These are phyloP conservation scores for Tuber calosporum DNA, from an alignment of 495 filamentous ascomycete genomes.

Conservation along the genomic window DNA sequence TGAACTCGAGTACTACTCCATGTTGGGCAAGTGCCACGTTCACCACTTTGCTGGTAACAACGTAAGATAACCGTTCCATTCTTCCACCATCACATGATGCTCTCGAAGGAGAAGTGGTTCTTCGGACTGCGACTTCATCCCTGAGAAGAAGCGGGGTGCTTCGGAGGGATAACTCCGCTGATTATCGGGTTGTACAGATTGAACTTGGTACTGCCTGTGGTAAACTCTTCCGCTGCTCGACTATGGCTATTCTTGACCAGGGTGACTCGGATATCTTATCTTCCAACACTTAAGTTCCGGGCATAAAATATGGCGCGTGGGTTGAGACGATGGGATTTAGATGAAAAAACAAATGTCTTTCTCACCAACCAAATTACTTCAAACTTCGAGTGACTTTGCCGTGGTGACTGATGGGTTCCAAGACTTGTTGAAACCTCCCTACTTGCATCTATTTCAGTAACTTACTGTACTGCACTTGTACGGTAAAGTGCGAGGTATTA, in stretches of 20 bases:
- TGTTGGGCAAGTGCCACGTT: slow-evolving; percentile 86
- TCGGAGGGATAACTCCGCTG: slow-evolving; percentile 63
- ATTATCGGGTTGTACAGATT: slow-evolving; percentile 54
- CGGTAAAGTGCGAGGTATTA: not conserved
- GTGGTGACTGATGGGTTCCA: not conserved
- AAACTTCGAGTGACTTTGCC: not conserved
- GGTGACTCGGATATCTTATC: slow-evolving; percentile 94
- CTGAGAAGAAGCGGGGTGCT: slow-evolving; percentile 70
- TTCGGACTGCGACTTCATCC: slow-evolving; percentile 44
- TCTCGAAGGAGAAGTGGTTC: slow-evolving; percentile 36
- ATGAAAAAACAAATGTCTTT: not conserved
- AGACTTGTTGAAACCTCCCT: not conserved
- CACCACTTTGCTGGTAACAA: slow-evolving; percentile 97
- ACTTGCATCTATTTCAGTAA: not conserved
- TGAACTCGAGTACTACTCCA: slow-evolving; percentile 89
- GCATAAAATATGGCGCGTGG: not conserved
- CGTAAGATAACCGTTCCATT: slow-evolving; percentile 55
- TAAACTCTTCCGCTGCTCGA: slow-evolving; percentile 83
- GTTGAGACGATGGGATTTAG: slow-evolving; percentile 13
- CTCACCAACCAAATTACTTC: not conserved
- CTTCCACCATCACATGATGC: slow-evolving; percentile 6
- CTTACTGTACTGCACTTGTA: no score
- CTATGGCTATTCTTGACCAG: slow-evolving; percentile 91
- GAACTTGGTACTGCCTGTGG: slow-evolving; percentile 91
- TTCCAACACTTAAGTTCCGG: slow-evolving; percentile 37